Percentiles rank a stretch among this genome's conserved stretches.
phyloP scores from a whole-genome alignment of 805 yeast species.

The Trichomonascus vanleenenianus region DNA sequence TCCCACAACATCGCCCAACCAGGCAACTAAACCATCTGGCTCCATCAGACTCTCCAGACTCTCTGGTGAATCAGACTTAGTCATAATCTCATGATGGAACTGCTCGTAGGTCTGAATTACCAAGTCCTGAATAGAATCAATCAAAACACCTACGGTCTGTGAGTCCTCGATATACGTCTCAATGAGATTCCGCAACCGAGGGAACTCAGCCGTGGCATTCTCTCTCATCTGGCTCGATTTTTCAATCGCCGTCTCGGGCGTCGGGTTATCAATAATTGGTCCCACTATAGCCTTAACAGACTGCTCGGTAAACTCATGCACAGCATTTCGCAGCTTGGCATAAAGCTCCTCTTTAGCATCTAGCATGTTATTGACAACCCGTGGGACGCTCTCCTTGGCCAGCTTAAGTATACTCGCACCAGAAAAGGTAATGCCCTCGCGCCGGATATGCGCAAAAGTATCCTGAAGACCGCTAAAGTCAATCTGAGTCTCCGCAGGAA shows the following conservation, averaged over 20 bases:
- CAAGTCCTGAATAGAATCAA: slow-evolving; percentile 61
- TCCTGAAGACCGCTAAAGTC: slow-evolving; percentile 73
- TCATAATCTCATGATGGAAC: slow-evolving; percentile 35
- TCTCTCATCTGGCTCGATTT: slow-evolving; percentile 38
- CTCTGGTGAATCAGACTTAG: slow-evolving; percentile 20
- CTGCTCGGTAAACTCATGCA: slow-evolving; percentile 58
- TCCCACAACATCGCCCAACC: slow-evolving; percentile 33
- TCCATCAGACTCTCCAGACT: slow-evolving; percentile 49
- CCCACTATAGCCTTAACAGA: slow-evolving; percentile 43
- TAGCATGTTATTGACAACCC: slow-evolving; percentile 69
- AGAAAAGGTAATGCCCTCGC: slow-evolving; percentile 20
- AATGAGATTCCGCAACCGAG: slow-evolving; percentile 47
- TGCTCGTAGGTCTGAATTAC: slow-evolving; percentile 50
- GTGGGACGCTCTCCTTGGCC: slow-evolving; percentile 66
- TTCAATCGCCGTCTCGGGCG: slow-evolving; percentile 24
- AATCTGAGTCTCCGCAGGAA: slow-evolving; percentile 56
- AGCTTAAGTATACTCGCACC: slow-evolving; percentile 36
- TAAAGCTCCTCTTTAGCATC: slow-evolving; percentile 73
- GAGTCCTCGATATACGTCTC: slow-evolving; percentile 48
- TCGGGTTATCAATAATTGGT: slow-evolving; percentile 32
- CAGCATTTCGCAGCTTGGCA: slow-evolving; percentile 60
- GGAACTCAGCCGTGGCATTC: slow-evolving; percentile 46
- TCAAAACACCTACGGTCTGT: slow-evolving; percentile 41
- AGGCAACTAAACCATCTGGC: slow-evolving; percentile 50
- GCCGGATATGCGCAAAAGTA: slow-evolving; percentile 37